Percentiles rank a stretch among this genome's conserved stretches.
Conservation (phyloP, 2,329 filamentous ascomycete genomes). For the Microdochium nivale region DNA sequence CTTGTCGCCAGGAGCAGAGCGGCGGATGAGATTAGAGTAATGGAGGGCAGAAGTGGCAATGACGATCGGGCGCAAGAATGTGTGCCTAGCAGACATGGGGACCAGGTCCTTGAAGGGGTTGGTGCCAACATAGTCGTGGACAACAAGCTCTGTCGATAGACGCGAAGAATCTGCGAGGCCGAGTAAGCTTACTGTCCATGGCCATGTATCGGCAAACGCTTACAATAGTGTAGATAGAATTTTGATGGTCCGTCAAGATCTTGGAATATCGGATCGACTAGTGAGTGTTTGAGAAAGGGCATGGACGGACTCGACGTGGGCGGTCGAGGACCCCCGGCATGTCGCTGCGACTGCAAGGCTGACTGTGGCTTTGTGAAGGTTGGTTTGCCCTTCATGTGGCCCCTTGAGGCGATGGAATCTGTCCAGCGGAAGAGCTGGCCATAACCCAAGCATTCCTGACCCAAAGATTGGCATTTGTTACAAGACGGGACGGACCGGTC, state of each 20-base stretch:
- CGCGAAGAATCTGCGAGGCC: conserved; percentile 13
- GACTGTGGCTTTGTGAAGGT: conserved; percentile 8
- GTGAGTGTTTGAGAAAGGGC: conserved; percentile 11
- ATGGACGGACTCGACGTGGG: not conserved
- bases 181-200: not conserved
- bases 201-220: conserved; percentile 11
- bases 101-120: conserved; percentile 42
- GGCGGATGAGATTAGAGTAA: conserved; percentile 34
- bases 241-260: conserved; percentile 37
- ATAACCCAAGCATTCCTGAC: conserved; percentile 53
- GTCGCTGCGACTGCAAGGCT: conserved; percentile 1
- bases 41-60: conserved; percentile 40
- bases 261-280: conserved; percentile 47
- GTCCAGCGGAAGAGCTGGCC: conserved; percentile 53
- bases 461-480: conserved; percentile 47
- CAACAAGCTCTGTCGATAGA: conserved; percentile 45
- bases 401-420: conserved; percentile 38
- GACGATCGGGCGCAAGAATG: conserved; percentile 38
- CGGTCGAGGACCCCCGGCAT: not conserved
- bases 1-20: conserved; percentile 17
- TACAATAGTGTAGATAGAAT: conserved; percentile 43
- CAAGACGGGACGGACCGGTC: conserved; percentile 51
- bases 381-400: conserved; percentile 27
- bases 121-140: conserved; percentile 30
- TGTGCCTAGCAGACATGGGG: conserved; percentile 34